A percentile compares a stretch with the other conserved stretches of the same genome.
phyloP scores from a whole-genome alignment of 2,329 filamentous ascomycete genomes.

The Claviceps cyperi region DNA sequence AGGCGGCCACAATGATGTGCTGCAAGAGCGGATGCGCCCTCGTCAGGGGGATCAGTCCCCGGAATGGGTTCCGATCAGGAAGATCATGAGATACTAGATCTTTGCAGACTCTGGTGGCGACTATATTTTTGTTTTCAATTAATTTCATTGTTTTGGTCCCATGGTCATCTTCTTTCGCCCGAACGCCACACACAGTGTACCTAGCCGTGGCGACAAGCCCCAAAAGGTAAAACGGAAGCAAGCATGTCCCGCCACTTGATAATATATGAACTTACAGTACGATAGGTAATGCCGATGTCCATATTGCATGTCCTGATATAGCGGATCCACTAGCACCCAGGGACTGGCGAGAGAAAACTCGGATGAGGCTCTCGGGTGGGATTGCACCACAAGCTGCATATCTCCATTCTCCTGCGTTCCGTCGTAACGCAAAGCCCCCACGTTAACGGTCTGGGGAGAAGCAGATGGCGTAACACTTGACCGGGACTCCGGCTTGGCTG shows the following conservation, averaged over 20 bases:
- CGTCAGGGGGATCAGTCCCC: constrained; percentile 27
- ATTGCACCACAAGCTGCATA: constrained; percentile 16
- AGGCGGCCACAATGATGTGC: constrained; percentile 33
- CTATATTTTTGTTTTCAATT: constrained; percentile 15
- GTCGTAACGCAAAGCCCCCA: neutral
- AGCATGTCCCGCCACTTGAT: neutral
- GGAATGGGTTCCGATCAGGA: constrained; percentile 31
- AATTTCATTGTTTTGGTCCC: neutral
- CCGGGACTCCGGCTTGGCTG: neutral
- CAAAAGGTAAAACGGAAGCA: neutral
- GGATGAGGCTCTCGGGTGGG: constrained; percentile 8
- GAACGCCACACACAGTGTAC: constrained; percentile 3
- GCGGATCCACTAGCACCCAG: constrained; percentile 27
- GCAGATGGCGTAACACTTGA: constrained; percentile 1
- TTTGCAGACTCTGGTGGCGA: constrained; percentile 34
- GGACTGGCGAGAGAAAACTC: constrained; percentile 14
- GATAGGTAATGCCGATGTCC: constrained; percentile 25
- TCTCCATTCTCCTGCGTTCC: constrained; percentile 7
- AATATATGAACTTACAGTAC: constrained; percentile 21
- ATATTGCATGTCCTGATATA: constrained; percentile 40
- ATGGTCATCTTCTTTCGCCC: neutral
- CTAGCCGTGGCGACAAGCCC: neutral
- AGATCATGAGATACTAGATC: constrained; percentile 35
- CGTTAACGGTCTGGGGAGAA: constrained; percentile 2
- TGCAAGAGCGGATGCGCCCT: constrained; percentile 26